Conservation (phyloP, 129 eudicot genomes). For the Deinandra increscens region DNA sequence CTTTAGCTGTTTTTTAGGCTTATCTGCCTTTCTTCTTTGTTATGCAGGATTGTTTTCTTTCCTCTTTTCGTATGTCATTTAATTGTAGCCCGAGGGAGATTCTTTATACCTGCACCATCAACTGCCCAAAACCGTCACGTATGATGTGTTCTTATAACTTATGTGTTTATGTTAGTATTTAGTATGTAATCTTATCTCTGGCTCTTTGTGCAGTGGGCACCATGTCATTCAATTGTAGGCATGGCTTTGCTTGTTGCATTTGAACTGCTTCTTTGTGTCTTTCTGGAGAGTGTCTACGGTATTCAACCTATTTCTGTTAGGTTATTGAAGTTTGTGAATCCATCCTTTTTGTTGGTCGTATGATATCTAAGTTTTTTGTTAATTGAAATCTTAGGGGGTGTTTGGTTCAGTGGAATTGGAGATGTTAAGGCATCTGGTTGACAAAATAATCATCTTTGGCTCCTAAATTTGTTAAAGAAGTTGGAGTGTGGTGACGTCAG, state of each 20-base stretch:
- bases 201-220: slow-evolving; percentile 78
- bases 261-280: slow-evolving; percentile 87
- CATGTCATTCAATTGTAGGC: slow-evolving; percentile 80
- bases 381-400: background rate
- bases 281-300: slow-evolving; percentile 68
- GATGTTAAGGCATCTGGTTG: background rate
- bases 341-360: background rate
- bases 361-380: slow-evolving; percentile 1
- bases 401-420: background rate
- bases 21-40: background rate
- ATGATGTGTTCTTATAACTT: slow-evolving; percentile 19
- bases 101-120: slow-evolving; percentile 88
- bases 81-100: slow-evolving; percentile 85
- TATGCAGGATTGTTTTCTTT: slow-evolving; percentile 67
- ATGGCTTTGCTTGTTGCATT: slow-evolving; percentile 86
- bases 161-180: background rate
- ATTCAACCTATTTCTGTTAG: slow-evolving; percentile 23
- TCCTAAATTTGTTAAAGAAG: background rate
- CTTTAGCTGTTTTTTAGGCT: too few relatives aligned
- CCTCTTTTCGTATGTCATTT: slow-evolving; percentile 84
- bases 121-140: slow-evolving; percentile 76
- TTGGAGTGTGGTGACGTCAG: too few relatives aligned
- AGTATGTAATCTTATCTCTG: slow-evolving; percentile 22
- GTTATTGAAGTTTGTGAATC: slow-evolving; percentile 2
- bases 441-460: background rate